Conservation (phyloP, 106 monocot genomes). For the Apostasia ramifera region DNA sequence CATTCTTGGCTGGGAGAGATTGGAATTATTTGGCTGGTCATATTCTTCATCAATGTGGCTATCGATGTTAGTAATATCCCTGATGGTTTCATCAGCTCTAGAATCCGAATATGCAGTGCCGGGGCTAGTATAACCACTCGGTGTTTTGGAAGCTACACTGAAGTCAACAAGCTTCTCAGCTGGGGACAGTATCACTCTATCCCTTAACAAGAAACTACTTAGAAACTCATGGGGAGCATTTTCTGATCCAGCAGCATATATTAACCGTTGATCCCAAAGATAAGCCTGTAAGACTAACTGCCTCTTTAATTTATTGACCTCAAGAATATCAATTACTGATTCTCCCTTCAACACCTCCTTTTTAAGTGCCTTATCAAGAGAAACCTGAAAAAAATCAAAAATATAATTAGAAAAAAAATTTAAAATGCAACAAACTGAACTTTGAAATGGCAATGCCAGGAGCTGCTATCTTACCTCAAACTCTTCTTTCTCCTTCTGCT, state of each 20-base stretch:
- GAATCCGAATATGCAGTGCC: conserved; percentile 12
- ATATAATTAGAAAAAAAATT: neutral
- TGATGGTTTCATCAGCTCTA: conserved; percentile 19
- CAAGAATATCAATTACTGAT: conserved; percentile 62
- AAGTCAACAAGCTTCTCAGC: conserved; percentile 22
- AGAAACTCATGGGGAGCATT: conserved; percentile 31
- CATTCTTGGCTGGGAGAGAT: conserved; percentile 11
- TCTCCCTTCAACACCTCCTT: conserved; percentile 40
- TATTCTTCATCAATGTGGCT: conserved; percentile 6
- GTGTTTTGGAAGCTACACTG: conserved; percentile 21
- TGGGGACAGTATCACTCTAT: conserved; percentile 20
- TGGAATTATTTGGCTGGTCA: conserved; percentile 4
- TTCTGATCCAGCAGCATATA: conserved; percentile 33
- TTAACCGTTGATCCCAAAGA: conserved; percentile 74
- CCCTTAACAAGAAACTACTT: conserved; percentile 12
- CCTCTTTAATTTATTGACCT: conserved; percentile 70
- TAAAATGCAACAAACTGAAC: neutral
- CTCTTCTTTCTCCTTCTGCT: conserved; percentile 62
- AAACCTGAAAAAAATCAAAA: conserved; percentile 38
- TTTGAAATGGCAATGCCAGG: neutral
- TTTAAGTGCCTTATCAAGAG: conserved; percentile 36
- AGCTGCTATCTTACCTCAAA: conserved; percentile 57
- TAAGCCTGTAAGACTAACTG: conserved; percentile 66
- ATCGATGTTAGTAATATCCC: conserved; percentile 6
- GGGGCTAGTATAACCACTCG: conserved; percentile 6